These are phyloP conservation scores for Citrus australasica DNA, from an alignment of 345 rosid species.

Conservation along the genomic window DNA sequence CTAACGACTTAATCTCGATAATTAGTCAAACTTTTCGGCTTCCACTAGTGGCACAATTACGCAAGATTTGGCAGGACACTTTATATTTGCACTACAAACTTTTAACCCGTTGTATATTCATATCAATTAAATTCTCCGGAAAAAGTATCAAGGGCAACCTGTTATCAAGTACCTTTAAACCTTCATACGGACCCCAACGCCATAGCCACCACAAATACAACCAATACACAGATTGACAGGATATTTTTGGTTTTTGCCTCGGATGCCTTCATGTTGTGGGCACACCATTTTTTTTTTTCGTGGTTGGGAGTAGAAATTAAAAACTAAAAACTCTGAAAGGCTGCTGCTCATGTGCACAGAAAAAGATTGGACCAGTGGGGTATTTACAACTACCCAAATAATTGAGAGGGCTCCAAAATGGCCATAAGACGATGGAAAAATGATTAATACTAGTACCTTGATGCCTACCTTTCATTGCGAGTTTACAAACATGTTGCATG, in stretches of 20 bases:
- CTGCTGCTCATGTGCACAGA: background rate
- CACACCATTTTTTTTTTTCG: background rate
- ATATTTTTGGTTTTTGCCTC: background rate
- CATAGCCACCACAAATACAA: background rate
- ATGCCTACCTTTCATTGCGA: background rate
- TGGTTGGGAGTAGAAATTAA: background rate
- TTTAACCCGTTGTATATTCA: background rate
- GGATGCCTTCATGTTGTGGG: background rate
- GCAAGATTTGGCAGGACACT: too few relatives aligned
- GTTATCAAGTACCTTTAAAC: background rate
- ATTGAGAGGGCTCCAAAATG: background rate
- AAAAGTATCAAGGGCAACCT: background rate
- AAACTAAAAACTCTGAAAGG: background rate
- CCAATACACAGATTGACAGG: background rate
- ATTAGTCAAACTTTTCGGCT: too few relatives aligned
- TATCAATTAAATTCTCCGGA: background rate
- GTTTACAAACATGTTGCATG: background rate
- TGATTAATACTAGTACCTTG: background rate
- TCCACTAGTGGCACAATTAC: too few relatives aligned
- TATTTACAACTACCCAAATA: background rate
- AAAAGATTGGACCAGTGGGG: background rate
- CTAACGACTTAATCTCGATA: background rate
- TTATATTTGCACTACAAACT: background rate
- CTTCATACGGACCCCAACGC: background rate
- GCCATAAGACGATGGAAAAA: background rate